Conservation (phyloP, 306 rosid species). For the Canavalia gladiata region DNA sequence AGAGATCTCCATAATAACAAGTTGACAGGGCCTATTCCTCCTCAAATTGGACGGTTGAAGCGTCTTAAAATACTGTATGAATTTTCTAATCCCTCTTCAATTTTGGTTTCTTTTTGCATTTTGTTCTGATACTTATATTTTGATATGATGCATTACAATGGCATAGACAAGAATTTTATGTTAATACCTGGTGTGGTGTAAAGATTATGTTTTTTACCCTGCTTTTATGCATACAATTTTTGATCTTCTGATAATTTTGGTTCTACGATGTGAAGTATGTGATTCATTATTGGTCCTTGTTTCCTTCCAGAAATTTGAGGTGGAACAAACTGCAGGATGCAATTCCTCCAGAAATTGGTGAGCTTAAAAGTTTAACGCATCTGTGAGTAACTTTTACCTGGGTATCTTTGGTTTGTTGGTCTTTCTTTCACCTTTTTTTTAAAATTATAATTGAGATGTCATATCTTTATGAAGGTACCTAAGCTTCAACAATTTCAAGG, state of each 20-base stretch:
- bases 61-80: slow-evolving; percentile 90
- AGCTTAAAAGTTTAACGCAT: slow-evolving; percentile 95
- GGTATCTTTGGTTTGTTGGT: slow-evolving; percentile 4
- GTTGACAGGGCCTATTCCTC: slow-evolving; percentile 98
- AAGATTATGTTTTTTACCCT: not conserved
- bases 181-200: slow-evolving; percentile 26
- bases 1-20: slow-evolving; percentile 99
- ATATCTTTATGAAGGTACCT: slow-evolving; percentile 66
- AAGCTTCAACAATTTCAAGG: slow-evolving; percentile 97
- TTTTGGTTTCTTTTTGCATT: slow-evolving; percentile 29
- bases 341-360: slow-evolving; percentile 96
- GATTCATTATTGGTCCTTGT: slow-evolving; percentile 21
- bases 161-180: not conserved
- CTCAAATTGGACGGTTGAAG: slow-evolving; percentile 95
- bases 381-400: slow-evolving; percentile 69
- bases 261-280: slow-evolving; percentile 28
- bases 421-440: slow-evolving; percentile 14
- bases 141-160: slow-evolving; percentile 14
- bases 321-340: slow-evolving; percentile 98
- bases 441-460: slow-evolving; percentile 11
- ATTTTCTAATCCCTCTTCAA: slow-evolving; percentile 30
- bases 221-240: slow-evolving; percentile 11
- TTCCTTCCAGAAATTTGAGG: slow-evolving; percentile 82
- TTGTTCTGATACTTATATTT: slow-evolving; percentile 19
- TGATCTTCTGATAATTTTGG: slow-evolving; percentile 24